Conservation (phyloP, 1,139 yeast genomes). For the Pichia inconspicua region DNA sequence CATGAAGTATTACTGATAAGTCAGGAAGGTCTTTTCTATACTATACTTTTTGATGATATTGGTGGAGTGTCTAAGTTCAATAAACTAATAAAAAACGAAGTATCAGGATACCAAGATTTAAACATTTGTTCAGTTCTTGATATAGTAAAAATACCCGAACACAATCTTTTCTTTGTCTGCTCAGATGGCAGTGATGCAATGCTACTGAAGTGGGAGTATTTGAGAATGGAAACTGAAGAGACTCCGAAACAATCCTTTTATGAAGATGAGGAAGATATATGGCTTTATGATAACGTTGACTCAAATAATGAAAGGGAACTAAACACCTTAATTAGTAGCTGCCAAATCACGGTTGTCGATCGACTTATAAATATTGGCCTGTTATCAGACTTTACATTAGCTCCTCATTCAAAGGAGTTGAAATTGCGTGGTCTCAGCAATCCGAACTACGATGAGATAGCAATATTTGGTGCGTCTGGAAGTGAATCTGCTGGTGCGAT, state of each 20-base stretch:
- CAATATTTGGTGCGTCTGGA: constrained; percentile 69
- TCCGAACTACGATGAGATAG: constrained; percentile 58
- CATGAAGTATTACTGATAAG: constrained; percentile 48
- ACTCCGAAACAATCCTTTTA: constrained; percentile 22
- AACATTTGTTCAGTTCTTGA: constrained; percentile 18
- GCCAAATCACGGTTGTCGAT: constrained; percentile 43
- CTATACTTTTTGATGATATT: constrained; percentile 40
- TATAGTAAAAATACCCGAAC: constrained; percentile 21
- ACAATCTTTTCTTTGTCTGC: constrained; percentile 35
- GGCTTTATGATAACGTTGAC: constrained; percentile 26
- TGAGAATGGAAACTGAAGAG: constrained; percentile 13
- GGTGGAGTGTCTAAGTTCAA: constrained; percentile 25
- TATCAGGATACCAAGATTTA: constrained; percentile 17
- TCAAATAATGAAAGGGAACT: constrained; percentile 18
- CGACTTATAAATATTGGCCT: constrained; percentile 66
- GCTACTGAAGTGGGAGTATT: constrained; percentile 31
- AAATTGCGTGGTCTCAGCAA: constrained; percentile 55
- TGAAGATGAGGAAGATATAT: constrained; percentile 30
- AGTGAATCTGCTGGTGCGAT: constrained; percentile 45
- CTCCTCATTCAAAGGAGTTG: constrained; percentile 49
- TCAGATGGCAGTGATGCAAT: constrained; percentile 37
- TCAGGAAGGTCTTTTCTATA: constrained; percentile 43
- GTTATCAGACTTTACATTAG: constrained; percentile 59
- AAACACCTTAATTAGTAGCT: constrained; percentile 15
- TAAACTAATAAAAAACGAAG: constrained; percentile 16